These are phyloP conservation scores for Geranomyces michiganensis DNA, from an alignment of 192 early-diverging fungal genomes.

Conservation along the genomic window DNA sequence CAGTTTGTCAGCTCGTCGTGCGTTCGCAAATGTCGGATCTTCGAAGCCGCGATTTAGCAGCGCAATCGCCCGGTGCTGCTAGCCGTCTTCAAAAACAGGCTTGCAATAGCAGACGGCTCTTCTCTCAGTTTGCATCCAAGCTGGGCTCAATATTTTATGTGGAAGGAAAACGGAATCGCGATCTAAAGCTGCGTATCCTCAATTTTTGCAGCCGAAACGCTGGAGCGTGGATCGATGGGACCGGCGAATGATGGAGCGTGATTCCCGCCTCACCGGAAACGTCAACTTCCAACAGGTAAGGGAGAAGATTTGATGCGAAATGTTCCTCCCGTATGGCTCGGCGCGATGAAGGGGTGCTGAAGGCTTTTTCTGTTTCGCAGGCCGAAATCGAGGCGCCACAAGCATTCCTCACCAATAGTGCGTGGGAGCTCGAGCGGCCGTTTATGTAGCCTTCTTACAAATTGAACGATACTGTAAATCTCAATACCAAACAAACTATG, in stretches of 20 bases:
- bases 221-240: conserved; percentile 61
- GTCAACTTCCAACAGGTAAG: conserved; percentile 57
- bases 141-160: no score
- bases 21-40: no score
- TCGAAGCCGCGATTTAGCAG: no score
- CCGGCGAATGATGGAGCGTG: conserved; percentile 64
- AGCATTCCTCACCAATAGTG: conserved; percentile 52
- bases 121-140: no score
- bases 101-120: no score
- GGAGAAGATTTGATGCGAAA: not conserved
- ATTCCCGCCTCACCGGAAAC: conserved; percentile 57
- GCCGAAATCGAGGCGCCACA: conserved; percentile 44
- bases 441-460: conserved; percentile 18
- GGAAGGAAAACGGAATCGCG: no score
- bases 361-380: conserved; percentile 19
- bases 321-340: not conserved
- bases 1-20: no score
- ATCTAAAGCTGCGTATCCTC: no score
- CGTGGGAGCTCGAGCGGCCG: conserved; percentile 51
- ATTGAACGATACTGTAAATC: no score
- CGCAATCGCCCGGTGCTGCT: no score
- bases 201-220: conserved; percentile 46
- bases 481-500: no score
- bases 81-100: no score
- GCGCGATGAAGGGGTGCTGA: not conserved